These are phyloP conservation scores for Trichoderma erinaceum DNA, from an alignment of 495 filamentous ascomycete genomes.

Conservation along the genomic window DNA sequence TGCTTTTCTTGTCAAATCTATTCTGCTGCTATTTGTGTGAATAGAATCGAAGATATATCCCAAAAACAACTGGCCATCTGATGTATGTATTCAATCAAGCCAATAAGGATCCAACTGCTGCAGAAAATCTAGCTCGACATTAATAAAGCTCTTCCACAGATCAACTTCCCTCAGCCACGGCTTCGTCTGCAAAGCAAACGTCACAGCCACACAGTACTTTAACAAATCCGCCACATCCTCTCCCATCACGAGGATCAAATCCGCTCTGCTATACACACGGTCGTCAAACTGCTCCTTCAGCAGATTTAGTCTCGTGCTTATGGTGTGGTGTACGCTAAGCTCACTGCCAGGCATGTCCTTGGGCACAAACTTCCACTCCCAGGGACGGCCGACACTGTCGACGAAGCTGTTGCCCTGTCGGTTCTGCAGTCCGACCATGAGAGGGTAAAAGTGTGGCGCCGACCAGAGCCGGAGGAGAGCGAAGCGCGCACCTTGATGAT, in stretches of 20 bases:
- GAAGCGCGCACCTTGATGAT: constrained; percentile 30
- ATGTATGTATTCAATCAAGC: constrained; percentile 29
- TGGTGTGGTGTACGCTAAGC: constrained; percentile 37
- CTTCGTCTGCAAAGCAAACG: constrained; percentile 44
- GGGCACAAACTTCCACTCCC: constrained; percentile 46
- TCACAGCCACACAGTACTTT: constrained; percentile 33
- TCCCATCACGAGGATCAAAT: constrained; percentile 44
- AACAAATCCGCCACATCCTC: constrained; percentile 36
- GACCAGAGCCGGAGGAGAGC: constrained; percentile 44
- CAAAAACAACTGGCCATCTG: neutral
- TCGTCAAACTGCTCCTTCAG: constrained; percentile 29
- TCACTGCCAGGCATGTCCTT: constrained; percentile 45
- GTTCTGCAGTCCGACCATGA: constrained; percentile 36
- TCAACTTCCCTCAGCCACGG: constrained; percentile 49
- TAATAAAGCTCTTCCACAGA: constrained; percentile 48
- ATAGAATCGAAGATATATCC: too few species aligned
- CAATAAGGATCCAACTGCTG: constrained; percentile 35
- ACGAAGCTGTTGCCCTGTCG: constrained; percentile 31
- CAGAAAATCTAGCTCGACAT: constrained; percentile 42
- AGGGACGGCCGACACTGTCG: constrained; percentile 34
- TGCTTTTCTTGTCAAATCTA: too few species aligned
- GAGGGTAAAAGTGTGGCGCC: constrained; percentile 45
- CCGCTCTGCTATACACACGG: constrained; percentile 33
- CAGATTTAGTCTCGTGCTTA: constrained; percentile 27
- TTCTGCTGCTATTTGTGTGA: too few species aligned